Conservation (phyloP, 192 early-diverging fungal species). For the Spizellomyces punctatus region DNA sequence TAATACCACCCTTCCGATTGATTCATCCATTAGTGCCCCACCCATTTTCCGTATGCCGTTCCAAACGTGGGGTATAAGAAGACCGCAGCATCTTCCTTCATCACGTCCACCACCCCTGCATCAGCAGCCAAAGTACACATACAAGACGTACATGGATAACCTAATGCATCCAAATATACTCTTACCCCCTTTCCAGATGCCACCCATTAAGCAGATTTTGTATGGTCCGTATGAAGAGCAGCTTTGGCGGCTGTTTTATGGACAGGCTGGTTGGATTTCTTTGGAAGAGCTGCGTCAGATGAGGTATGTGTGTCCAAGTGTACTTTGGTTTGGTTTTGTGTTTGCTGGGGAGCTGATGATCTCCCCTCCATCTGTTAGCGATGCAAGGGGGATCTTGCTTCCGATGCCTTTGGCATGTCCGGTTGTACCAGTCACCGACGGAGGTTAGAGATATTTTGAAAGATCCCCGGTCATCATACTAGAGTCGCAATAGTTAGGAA, state of each 20-base stretch:
- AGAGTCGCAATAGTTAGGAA: no score
- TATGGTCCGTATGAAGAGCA: constrained; percentile 28
- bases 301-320: neutral
- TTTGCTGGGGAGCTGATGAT: no score
- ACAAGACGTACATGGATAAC: constrained; percentile 27
- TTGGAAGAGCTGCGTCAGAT: neutral
- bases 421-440: no score
- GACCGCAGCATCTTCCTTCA: neutral
- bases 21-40: neutral
- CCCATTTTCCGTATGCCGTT: constrained; percentile 8
- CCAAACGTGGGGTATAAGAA: constrained; percentile 1
- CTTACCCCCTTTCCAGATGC: constrained; percentile 27
- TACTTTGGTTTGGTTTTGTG: no score
- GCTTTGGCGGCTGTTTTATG: constrained; percentile 9
- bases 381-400: no score
- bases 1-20: no score
- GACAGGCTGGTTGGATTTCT: constrained; percentile 7
- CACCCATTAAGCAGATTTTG: constrained; percentile 23
- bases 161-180: constrained; percentile 25
- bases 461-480: no score
- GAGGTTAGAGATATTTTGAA: no score
- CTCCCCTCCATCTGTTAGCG: no score
- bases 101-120: neutral
- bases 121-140: constrained; percentile 10
- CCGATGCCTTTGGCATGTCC: no score